Evolutionary conservation across 306 rosid species (phyloP), one percentile per base, ranked within the genome.

Genomic region (Crotalaria pallida): DNA sequence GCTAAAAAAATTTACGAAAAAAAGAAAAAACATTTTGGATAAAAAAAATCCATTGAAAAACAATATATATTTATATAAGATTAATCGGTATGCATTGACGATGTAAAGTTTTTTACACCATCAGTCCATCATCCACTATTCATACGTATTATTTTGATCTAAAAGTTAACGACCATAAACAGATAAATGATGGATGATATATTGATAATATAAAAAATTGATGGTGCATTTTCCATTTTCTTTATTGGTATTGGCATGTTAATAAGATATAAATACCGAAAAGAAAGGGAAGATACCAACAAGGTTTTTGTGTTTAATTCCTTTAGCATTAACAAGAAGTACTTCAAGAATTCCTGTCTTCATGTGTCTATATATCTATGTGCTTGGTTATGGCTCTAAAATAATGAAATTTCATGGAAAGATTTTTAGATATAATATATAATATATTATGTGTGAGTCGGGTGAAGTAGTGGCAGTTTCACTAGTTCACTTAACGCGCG

Each of bases 281-380:
- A 40, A 34, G 26, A 53, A 48, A 21, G 16, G 65, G 43, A 27
- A 16, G 10, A 65, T 86, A 88, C 96, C 96, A 68, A 90, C 66
- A 81, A 90, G 52, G 50, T 84, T 82, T 47, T 85, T 86, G 80
- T 66, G 95, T 47, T 45, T 75, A 65, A 88, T 86, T 79, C 85
- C 92, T 77, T 86, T 62, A 38, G 95, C 92, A 82, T 86, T 82
- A 41, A 90, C 96, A 41, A 90, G 79, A 58, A 90, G 87, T 2
- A 90, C 86, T 84, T 90, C 96, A 59, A 90, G 89, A 17, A 69
- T 74, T 63, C 86, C 96, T 33, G 74, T 77, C 41, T 48, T 56
- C 87, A 86, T 87, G 44, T 78, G 44, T 75, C 4, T 21, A 21
- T 21, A 21, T 62, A 33, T 38, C 13, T 36, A 10, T 48, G 52